Conservation (phyloP, 1,284 basidiomycete species). For the Puccinia novopanici region DNA sequence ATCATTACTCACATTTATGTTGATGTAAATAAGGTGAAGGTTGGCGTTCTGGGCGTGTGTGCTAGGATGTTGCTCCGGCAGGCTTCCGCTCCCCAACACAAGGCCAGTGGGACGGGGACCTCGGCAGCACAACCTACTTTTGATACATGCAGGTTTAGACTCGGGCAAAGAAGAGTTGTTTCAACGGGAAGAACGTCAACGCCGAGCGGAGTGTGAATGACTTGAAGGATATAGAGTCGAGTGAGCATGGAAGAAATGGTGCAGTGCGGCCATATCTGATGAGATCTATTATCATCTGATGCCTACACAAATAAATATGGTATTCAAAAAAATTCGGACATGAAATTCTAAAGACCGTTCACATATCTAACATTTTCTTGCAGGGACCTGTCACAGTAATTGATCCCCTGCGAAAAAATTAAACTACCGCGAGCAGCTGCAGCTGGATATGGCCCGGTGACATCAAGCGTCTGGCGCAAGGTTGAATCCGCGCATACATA, state of each 20-base stretch:
- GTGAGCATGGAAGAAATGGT: not conserved
- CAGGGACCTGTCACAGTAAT: no score
- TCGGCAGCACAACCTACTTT: not conserved
- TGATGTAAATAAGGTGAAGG: not conserved
- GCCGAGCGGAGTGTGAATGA: not conserved
- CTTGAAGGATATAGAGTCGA: not conserved
- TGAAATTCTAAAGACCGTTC: no score
- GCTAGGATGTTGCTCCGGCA: no score
- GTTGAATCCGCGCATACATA: not conserved
- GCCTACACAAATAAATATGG: no score
- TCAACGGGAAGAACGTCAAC: not conserved
- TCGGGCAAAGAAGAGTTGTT: not conserved
- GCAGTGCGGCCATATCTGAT: not conserved
- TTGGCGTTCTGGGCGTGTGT: not conserved
- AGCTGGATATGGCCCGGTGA: not conserved
- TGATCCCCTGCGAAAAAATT: no score
- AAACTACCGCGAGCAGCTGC: not conserved
- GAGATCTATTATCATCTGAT: no score
- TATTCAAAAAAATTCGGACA: no score
- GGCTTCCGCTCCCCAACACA: not conserved
- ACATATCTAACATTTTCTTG: no score
- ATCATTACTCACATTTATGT: not conserved
- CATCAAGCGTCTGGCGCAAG: not conserved
- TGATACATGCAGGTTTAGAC: conserved; percentile 12
- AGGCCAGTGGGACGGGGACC: not conserved